Evolutionary conservation across 768 basidiomycete species (phyloP), one percentile per base, ranked within the genome.

Genomic region (Cystofilobasidium ferigula): DNA sequence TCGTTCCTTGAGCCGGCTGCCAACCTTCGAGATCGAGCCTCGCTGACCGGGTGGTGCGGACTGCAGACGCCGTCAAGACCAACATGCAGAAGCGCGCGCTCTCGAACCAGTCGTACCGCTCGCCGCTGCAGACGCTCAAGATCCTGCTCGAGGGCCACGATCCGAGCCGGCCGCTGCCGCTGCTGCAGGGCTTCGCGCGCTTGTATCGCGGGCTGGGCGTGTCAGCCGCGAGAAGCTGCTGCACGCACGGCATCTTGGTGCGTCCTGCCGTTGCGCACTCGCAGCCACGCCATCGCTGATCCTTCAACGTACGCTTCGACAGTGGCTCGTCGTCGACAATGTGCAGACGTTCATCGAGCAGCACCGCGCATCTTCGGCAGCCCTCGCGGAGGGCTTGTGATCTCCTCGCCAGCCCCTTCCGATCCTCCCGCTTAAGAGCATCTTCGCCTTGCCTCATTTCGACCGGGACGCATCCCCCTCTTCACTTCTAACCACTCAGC

Each of bases 41-140:
- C 13, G 12, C 32, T 40, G 36, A 51, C 16, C 1, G 30, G 22
- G 10, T 88, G 78, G 76, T 85, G 77, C 3, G 28, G 10, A 18
- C 12, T 48, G 26, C n/a, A 28, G 48, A 30, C 40, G 35, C 53
- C 20, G 30, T 65, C 42, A 45, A 94, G 81, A 97, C 93, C 0
- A 94, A 93, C 77, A 81, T 93, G n/a, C 93, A 97, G 75, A 88
- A 93, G 76, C 84, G 93, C 61, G 85, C 89, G 30, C 78, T 97
- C 60, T 86, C 90, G 7, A 88, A 89, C 54, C 82, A 87, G 69
- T 80, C 78, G 60, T 84, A 85, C 69, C 84, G 88, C 62, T 82
- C 86, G 60, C 80, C 85, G 35, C 79, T 80, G 71, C 86, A 85
- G 73, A 69, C 68, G 4, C 43, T 69, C 47, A 32, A 16, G 3